Conservation (phyloP, 2,329 filamentous ascomycete genomes). For the Ophiostoma tasmaniense region DNA sequence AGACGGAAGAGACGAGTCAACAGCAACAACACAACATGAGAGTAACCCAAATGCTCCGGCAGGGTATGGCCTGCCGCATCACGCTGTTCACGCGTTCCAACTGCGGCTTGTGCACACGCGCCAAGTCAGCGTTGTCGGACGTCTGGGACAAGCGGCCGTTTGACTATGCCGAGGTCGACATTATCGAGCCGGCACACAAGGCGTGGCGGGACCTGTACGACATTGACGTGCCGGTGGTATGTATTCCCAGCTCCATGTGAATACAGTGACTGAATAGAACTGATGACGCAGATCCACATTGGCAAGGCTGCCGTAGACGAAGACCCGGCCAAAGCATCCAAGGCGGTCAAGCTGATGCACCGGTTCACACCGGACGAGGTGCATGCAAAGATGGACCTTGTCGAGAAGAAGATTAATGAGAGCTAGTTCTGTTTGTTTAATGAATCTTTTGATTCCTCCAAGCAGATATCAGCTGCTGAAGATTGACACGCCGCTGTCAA, state of each 20-base stretch:
- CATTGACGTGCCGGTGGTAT: constrained; percentile 73
- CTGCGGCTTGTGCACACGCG: constrained; percentile 62
- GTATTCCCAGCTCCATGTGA: too few species aligned
- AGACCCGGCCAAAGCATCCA: constrained; percentile 44
- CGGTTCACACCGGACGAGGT: constrained; percentile 62
- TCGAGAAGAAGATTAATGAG: constrained; percentile 28
- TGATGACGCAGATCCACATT: constrained; percentile 46
- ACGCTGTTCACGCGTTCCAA: constrained; percentile 67
- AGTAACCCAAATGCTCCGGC: constrained; percentile 40
- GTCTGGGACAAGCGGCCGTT: constrained; percentile 62
- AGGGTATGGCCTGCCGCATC: constrained; percentile 45
- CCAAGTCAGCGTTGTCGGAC: constrained; percentile 57
- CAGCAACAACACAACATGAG: constrained; percentile 39
- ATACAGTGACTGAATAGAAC: not conserved
- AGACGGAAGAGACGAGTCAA: too few species aligned
- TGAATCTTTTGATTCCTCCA: too few species aligned
- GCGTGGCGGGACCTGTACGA: constrained; percentile 68
- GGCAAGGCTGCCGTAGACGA: constrained; percentile 48
- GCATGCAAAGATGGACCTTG: constrained; percentile 57
- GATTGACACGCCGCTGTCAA: too few species aligned
- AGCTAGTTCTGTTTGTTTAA: too few species aligned
- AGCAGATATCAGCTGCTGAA: too few species aligned
- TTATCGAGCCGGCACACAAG: constrained; percentile 54
- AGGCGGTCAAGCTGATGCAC: constrained; percentile 69
- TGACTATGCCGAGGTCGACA: constrained; percentile 59